Conservation (phyloP, 2,329 filamentous ascomycete species). For the Sporothrix protearum region DNA sequence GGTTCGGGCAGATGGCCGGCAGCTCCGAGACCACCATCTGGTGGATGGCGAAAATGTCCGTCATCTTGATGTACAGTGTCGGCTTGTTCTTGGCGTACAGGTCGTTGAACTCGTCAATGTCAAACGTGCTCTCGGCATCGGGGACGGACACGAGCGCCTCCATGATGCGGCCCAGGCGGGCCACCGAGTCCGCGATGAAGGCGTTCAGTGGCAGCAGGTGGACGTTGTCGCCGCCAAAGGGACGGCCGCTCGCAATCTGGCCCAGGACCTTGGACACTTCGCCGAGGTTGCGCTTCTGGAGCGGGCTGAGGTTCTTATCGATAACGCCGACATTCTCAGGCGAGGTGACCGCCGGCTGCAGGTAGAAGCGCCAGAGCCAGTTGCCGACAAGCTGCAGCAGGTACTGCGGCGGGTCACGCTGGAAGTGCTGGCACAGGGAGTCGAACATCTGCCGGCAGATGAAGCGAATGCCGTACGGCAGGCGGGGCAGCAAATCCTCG, state of each 20-base stretch:
- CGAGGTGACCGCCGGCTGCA: constrained; percentile 82
- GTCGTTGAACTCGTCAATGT: constrained; percentile 98
- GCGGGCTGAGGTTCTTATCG: constrained; percentile 80
- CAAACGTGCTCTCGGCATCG: constrained; percentile 85
- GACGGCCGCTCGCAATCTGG: constrained; percentile 80
- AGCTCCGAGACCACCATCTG: constrained; percentile 79
- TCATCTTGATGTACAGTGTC: constrained; percentile 98
- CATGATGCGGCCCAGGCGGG: constrained; percentile 72
- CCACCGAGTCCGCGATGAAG: constrained; percentile 81
- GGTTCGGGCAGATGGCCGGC: constrained; percentile 67
- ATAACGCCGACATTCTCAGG: constrained; percentile 92
- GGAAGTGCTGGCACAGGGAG: constrained; percentile 70
- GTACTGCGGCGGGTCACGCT: constrained; percentile 70
- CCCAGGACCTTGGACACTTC: constrained; percentile 90
- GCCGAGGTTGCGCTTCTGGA: constrained; percentile 87
- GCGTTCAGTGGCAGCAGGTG: constrained; percentile 93
- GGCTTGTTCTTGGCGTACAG: constrained; percentile 94
- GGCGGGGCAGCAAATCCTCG: constrained; percentile 77
- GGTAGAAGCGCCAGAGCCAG: constrained; percentile 93
- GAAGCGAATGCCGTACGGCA: constrained; percentile 91
- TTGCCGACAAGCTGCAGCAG: constrained; percentile 80
- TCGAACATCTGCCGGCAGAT: constrained; percentile 84
- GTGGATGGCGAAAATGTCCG: constrained; percentile 95
- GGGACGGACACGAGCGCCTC: constrained; percentile 75
- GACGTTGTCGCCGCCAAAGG: constrained; percentile 91